Evolutionary conservation across 1,284 basidiomycete species (phyloP).

Genomic region (Ustanciosporium gigantosporum): DNA sequence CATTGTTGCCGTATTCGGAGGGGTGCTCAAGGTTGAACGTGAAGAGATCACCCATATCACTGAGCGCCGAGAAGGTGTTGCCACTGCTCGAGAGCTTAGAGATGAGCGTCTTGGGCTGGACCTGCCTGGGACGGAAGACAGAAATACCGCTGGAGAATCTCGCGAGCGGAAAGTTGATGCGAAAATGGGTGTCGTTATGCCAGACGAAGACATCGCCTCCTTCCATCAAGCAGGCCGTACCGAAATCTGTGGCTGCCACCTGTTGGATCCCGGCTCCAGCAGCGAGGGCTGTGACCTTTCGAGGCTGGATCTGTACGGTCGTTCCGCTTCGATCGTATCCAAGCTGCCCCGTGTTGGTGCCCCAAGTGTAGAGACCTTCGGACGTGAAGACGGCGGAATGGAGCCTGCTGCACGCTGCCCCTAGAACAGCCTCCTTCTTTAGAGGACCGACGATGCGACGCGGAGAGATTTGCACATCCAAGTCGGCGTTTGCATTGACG

Average conservation of each 20-base stretch:
- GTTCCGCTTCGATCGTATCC: constrained; percentile 69
- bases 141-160: constrained; percentile 66
- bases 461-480: constrained; percentile 73
- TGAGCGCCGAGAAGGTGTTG: constrained; percentile 80
- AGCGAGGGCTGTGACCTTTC: constrained; percentile 72
- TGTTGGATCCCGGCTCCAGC: constrained; percentile 49
- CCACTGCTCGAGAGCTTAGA: constrained; percentile 81
- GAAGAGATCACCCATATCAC: constrained; percentile 87
- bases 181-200: constrained; percentile 74
- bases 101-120: constrained; percentile 66
- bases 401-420: constrained; percentile 83
- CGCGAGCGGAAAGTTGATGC: constrained; percentile 67
- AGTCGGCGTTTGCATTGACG: constrained; percentile 19
- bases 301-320: constrained; percentile 77
- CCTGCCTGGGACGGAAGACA: constrained; percentile 62
- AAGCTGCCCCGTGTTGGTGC: constrained; percentile 89
- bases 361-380: constrained; percentile 89
- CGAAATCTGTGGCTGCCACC: constrained; percentile 68
- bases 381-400: constrained; percentile 88
- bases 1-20: constrained; percentile 44
- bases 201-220: constrained; percentile 80
- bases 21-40: constrained; percentile 69
- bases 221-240: constrained; percentile 76
- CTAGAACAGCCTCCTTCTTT: constrained; percentile 77
- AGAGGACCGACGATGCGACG: constrained; percentile 76